Evolutionary conservation across 169 alveolate genomes (phyloP), one percentile per base, ranked within the genome.

Genomic region (Plasmodium cynomolgi): DNA sequence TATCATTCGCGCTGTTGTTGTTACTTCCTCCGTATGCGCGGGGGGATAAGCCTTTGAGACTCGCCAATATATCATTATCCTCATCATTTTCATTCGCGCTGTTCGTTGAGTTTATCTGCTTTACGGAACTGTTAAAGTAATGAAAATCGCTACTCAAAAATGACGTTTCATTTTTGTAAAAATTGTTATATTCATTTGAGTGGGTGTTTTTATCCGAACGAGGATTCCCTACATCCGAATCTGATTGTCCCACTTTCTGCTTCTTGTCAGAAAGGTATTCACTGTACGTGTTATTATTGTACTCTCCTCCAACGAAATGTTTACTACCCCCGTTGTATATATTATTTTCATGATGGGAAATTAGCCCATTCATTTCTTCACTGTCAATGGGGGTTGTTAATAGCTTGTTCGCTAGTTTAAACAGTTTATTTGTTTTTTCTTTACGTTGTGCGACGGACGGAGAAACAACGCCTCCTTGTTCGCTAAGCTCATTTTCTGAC

Each of bases 131-230:
- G n/a, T 68, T 88, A 20, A 88, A 23, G 17, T 37, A 15, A 39
- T 88, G 81, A 58, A 85, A 6, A 79, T 90, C 90, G 74, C 79
- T 90, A 54, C 83, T 68, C 82, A 90, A 26, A 47, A 17, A 23
- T 2, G 90, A 62, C 0, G 94, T 39, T 17, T 33, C 83, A 50
- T 47, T 29, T 84, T 84, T 84, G 29, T 73, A 84, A 84, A 74
- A n/a, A 23, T 33, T 84, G 8, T 26, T 74, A 37, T 72, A 54
- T 17, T 80, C 91, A 74, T 80, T 90, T 90, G 50, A 58, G 20
- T 79, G 23, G 4, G 80, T 20, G 17, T 0, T 39, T 68, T 9
- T 90, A 34, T 62, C 41, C 83, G 41, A 58, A 26, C 77, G 20
- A 20, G 31, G 47, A 41, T 71, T 90, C 11, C 41, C 31, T 17